These are phyloP conservation scores for Xylona heveae DNA, from an alignment of 495 filamentous ascomycete species.

Conservation along the genomic window DNA sequence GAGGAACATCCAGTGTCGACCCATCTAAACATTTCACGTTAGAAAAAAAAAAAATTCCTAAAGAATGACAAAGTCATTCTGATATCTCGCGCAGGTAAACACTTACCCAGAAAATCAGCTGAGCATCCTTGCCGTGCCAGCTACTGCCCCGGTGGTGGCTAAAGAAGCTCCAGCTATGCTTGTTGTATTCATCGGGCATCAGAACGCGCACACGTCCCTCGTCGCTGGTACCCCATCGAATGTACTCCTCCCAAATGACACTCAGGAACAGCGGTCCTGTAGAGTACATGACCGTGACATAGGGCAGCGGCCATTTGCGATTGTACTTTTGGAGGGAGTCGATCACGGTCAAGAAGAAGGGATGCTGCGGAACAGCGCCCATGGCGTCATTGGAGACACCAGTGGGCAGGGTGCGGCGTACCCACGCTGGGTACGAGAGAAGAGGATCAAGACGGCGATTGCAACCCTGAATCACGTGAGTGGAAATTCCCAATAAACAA, in stretches of 20 bases:
- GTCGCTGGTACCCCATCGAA: slow-evolving; percentile 18
- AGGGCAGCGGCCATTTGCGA: slow-evolving; percentile 58
- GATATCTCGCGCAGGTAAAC: too few relatives aligned
- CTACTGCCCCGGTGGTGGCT: slow-evolving; percentile 50
- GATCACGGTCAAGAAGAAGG: slow-evolving; percentile 60
- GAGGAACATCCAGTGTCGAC: slow-evolving; percentile 50
- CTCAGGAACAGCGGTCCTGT: slow-evolving; percentile 73
- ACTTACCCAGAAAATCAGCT: slow-evolving; percentile 53
- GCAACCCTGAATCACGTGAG: slow-evolving; percentile 37
- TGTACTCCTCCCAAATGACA: slow-evolving; percentile 68
- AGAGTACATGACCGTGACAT: slow-evolving; percentile 75
- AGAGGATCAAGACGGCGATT: slow-evolving; percentile 63
- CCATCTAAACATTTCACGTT: slow-evolving; percentile 23
- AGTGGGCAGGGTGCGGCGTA: slow-evolving; percentile 58
- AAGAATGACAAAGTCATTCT: not conserved
- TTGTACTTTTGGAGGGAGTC: slow-evolving; percentile 49
- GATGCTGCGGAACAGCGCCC: slow-evolving; percentile 59
- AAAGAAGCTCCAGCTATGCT: slow-evolving; percentile 57
- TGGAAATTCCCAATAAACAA: not conserved
- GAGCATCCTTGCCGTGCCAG: slow-evolving; percentile 58
- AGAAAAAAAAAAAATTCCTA: not conserved
- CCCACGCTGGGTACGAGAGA: slow-evolving; percentile 62
- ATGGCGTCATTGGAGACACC: slow-evolving; percentile 85
- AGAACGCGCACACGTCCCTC: slow-evolving; percentile 20
- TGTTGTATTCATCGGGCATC: slow-evolving; percentile 25